Percentiles rank a stretch among this genome's conserved stretches.
Evolutionary conservation across 169 alveolate species (phyloP).

Genomic region (Cryptosporidium canis): DNA sequence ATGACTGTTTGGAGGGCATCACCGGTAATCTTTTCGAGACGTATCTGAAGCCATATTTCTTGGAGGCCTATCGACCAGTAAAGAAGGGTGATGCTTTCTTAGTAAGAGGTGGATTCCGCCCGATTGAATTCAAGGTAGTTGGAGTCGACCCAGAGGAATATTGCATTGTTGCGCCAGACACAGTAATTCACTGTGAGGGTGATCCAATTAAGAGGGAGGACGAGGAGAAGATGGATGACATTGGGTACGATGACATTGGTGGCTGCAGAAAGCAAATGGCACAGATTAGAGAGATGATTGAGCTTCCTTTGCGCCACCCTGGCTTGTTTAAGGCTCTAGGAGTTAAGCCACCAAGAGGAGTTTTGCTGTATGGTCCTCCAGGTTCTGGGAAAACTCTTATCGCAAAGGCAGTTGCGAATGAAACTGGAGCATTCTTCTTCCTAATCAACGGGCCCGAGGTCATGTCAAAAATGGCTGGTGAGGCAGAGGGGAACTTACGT

Average conservation of each 20-base stretch:
- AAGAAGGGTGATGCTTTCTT: slow-evolving; percentile 98
- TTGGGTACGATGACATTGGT: slow-evolving; percentile 99
- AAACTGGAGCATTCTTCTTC: slow-evolving; percentile 97
- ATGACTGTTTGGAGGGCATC: slow-evolving; percentile 98
- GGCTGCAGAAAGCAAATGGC: slow-evolving; percentile 99
- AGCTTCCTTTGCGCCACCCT: slow-evolving; percentile 99
- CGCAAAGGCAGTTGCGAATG: slow-evolving; percentile 99
- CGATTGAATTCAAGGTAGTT: slow-evolving; percentile 99
- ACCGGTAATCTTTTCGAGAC: slow-evolving; percentile 97
- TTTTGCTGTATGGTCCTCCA: slow-evolving; percentile 99
- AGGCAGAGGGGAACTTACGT: slow-evolving; percentile 97
- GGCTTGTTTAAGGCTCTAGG: slow-evolving; percentile 98
- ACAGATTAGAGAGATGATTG: slow-evolving; percentile 98
- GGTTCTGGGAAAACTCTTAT: slow-evolving; percentile 99
- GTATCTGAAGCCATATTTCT: slow-evolving; percentile 98
- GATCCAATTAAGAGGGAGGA: slow-evolving; percentile 99
- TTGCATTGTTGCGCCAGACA: slow-evolving; percentile 99
- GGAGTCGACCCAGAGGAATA: slow-evolving; percentile 99
- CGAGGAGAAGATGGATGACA: slow-evolving; percentile 98
- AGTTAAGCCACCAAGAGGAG: slow-evolving; percentile 99
- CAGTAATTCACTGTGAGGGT: slow-evolving; percentile 94
- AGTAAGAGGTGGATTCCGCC: slow-evolving; percentile 99
- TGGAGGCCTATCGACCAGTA: slow-evolving; percentile 99
- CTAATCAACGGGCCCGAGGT: slow-evolving; percentile 97
- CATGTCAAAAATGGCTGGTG: slow-evolving; percentile 99